Base-by-base conservation (phyloP, 805 yeast genomes). In the Sugiyamaella valdiviana region DNA sequence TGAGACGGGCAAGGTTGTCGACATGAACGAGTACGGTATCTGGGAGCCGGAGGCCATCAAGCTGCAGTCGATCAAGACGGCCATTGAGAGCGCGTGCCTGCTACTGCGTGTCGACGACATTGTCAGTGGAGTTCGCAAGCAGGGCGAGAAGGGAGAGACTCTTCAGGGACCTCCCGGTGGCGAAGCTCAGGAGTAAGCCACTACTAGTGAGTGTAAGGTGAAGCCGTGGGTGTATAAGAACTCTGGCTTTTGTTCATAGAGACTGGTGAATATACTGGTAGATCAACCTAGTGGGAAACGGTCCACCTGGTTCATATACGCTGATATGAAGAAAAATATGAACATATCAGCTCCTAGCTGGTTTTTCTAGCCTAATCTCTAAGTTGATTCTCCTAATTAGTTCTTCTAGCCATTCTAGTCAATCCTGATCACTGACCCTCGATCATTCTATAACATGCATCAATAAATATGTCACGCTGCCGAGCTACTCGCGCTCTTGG, bases 1-100 rank as follows among this genome's bases (percentile, higher is more conserved):
- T 57, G 96, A 91, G 57, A 73, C 76, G 51, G 99, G 99, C 57
- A 88, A 85, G 69, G 78, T 93, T 50, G 97, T 86, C 22, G 97
- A 93, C 65, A 93, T 93, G 99, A 79, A 84, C 56, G 83, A 80
- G 23, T 91, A 89, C 67, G 99, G 99, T 23, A 84, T 93, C 56
- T 93, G 99, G 99, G 99, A 93, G 72, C 99, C 99, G 16, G 97
- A 91, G 72, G 97, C 87, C 44, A 87, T 93, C 69, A 93, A 93
- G 71, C 95, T 86, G 65, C 99, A 93, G 73, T 83, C 95, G 56
- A 83, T 91, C 57, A 93, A 93, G 74, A 93, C 99, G n/a, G 96
- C 95, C 32, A 85, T 93, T 55, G 99, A 93, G 72, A 84, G 95
- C 74, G 97, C 99, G 14, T 85, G 96, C 66, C 74, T 93, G 72